Evolutionary conservation across 2,329 filamentous ascomycete species (phyloP).

Genomic region (Botrytis medusae): DNA sequence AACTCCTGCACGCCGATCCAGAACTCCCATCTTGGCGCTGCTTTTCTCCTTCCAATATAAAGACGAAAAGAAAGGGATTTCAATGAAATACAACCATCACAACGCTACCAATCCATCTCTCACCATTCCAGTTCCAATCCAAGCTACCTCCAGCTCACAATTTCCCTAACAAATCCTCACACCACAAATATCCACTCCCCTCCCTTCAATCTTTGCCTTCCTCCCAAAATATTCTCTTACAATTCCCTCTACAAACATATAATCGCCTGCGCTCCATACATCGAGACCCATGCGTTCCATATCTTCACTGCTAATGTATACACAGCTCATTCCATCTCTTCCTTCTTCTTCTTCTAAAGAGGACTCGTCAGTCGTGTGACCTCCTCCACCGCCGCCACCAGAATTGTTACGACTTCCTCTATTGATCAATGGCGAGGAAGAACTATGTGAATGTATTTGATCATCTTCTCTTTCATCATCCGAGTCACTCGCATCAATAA

Average conservation of each 20-base stretch:
- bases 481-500: slow-evolving; percentile 51
- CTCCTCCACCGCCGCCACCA: not conserved
- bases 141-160: not conserved
- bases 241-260: slow-evolving; percentile 65
- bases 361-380: slow-evolving; percentile 45
- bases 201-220: slow-evolving; percentile 62
- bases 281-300: slow-evolving; percentile 74
- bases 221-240: slow-evolving; percentile 65
- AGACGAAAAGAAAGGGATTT: not conserved
- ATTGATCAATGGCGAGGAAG: not conserved
- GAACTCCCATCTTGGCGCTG: not conserved
- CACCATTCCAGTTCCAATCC: not conserved
- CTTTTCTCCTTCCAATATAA: not conserved
- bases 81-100: not conserved
- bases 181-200: slow-evolving; percentile 73
- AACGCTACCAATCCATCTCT: not conserved
- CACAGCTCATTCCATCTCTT: slow-evolving; percentile 34
- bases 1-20: not conserved
- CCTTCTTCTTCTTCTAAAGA: slow-evolving; percentile 44
- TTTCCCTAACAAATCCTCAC: slow-evolving; percentile 60
- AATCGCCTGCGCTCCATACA: slow-evolving; percentile 70
- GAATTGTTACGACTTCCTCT: not conserved
- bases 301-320: slow-evolving; percentile 63
- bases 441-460: not conserved
- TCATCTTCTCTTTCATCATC: slow-evolving; percentile 42